Percentiles rank a stretch among this genome's conserved stretches.
Evolutionary conservation across 176 grass and related monocot species (phyloP).

Genomic region (Juncus effusus): DNA sequence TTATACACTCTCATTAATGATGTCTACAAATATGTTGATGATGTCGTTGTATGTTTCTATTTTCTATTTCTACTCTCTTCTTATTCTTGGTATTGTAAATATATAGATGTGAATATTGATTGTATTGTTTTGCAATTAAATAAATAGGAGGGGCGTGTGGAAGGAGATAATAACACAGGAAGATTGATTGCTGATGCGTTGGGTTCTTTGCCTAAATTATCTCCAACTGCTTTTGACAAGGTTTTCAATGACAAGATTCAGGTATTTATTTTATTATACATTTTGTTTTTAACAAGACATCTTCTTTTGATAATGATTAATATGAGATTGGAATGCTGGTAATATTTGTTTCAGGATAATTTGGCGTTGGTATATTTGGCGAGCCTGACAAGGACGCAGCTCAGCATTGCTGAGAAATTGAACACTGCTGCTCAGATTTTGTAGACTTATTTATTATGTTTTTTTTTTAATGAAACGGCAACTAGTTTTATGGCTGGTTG

Average conservation of each 20-base stretch:
- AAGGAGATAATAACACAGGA: slow-evolving; percentile 66
- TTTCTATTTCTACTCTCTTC: not conserved
- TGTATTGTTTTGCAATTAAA: slow-evolving; percentile 19
- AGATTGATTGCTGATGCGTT: slow-evolving; percentile 63
- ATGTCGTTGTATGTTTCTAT: slow-evolving; percentile 65
- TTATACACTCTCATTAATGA: slow-evolving; percentile 77
- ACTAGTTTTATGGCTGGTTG: not conserved
- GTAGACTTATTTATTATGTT: slow-evolving; percentile 34
- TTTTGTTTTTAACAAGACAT: not conserved
- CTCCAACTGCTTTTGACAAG: slow-evolving; percentile 73
- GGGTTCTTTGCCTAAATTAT: slow-evolving; percentile 67
- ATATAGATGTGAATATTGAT: not conserved
- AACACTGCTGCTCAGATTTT: slow-evolving; percentile 83
- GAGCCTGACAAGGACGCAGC: slow-evolving; percentile 86
- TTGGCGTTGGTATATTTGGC: slow-evolving; percentile 76
- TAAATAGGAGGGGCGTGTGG: slow-evolving; percentile 54
- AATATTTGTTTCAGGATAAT: slow-evolving; percentile 54
- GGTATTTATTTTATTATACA: slow-evolving; percentile 29
- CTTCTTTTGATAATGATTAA: not conserved
- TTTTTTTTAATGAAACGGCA: not conserved
- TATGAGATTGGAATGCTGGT: not conserved
- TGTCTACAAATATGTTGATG: slow-evolving; percentile 87
- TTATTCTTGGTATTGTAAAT: not conserved
- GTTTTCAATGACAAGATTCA: slow-evolving; percentile 92
- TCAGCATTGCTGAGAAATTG: slow-evolving; percentile 81